Evolutionary conservation across 257 asterid species (phyloP).

Genomic region (Solanum tarijense): DNA sequence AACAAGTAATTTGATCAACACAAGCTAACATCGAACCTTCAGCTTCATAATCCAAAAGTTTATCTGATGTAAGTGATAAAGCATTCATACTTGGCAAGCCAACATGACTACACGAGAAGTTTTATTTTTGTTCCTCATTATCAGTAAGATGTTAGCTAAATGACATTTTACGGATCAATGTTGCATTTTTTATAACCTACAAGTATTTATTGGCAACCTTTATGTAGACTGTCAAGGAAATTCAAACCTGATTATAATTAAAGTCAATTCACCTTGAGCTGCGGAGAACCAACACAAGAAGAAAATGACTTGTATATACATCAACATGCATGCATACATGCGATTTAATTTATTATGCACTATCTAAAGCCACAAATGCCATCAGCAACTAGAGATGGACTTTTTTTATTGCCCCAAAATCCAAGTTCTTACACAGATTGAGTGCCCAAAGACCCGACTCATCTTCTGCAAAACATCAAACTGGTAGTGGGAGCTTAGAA

Average conservation of each 20-base stretch:
- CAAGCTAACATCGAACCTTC: background rate
- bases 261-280: background rate
- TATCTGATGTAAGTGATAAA: background rate
- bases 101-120: background rate
- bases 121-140: background rate
- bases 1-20: background rate
- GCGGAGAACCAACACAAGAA: background rate
- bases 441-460: background rate
- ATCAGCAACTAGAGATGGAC: background rate
- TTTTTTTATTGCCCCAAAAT: background rate
- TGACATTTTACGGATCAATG: background rate
- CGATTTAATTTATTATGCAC: background rate
- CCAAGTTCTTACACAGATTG: background rate
- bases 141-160: background rate
- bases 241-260: background rate
- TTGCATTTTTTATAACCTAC: background rate
- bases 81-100: background rate
- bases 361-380: background rate
- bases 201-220: background rate
- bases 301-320: background rate
- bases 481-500: background rate
- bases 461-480: background rate
- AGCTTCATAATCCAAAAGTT: background rate
- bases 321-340: background rate
- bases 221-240: background rate